Conservation (phyloP, 2,329 filamentous ascomycete genomes). For the Xylariales sp. region DNA sequence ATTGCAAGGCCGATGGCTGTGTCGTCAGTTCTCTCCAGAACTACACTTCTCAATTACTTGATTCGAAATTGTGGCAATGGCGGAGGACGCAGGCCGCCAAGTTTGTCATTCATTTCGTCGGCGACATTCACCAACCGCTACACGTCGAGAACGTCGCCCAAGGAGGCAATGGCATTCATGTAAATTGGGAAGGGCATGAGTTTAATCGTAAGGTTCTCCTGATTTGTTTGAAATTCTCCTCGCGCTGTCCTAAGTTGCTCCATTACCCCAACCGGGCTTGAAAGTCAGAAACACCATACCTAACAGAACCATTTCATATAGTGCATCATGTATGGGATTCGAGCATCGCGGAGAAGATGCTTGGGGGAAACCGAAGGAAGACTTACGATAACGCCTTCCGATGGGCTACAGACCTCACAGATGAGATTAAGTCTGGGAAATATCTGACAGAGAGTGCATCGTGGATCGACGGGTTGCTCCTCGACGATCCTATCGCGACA, state of each 20-base stretch:
- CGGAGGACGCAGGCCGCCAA: slow-evolving; percentile 70
- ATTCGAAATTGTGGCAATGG: slow-evolving; percentile 57
- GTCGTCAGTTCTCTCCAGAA: slow-evolving; percentile 70
- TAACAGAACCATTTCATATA: slow-evolving; percentile 20
- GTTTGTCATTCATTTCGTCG: slow-evolving; percentile 75
- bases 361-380: slow-evolving; percentile 65
- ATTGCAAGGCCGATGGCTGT: slow-evolving; percentile 72
- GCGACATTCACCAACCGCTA: slow-evolving; percentile 76
- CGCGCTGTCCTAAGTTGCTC: not conserved
- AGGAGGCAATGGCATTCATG: slow-evolving; percentile 76
- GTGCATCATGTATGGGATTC: slow-evolving; percentile 80
- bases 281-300: slow-evolving; percentile 12
- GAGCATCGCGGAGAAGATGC: slow-evolving; percentile 72
- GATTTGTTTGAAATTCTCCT: not conserved
- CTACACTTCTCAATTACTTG: slow-evolving; percentile 67
- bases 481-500: slow-evolving; percentile 65
- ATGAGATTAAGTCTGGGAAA: slow-evolving; percentile 66
- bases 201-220: slow-evolving; percentile 60
- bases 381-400: slow-evolving; percentile 61
- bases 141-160: slow-evolving; percentile 72
- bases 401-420: slow-evolving; percentile 68
- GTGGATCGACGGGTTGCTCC: slow-evolving; percentile 69
- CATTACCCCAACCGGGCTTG: not conserved
- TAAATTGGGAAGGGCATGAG: slow-evolving; percentile 66
- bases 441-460: slow-evolving; percentile 60